Conservation (phyloP, 2,329 filamentous ascomycete species). For the Allantophomopsis lycopodina region DNA sequence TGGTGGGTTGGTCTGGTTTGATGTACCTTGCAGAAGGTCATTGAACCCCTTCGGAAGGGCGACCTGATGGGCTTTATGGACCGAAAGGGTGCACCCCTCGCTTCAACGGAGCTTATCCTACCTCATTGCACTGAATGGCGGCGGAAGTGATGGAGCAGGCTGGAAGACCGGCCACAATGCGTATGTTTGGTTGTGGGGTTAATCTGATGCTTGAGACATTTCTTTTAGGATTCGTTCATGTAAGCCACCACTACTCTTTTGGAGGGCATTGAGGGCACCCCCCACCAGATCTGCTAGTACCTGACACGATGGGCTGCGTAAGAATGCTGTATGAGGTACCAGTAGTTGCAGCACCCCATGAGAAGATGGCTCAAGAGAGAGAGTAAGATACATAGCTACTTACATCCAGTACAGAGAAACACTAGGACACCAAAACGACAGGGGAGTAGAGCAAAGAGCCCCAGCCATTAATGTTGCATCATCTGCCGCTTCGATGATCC, state of each 20-base stretch:
- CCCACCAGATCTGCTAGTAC: background rate
- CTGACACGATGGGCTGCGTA: background rate
- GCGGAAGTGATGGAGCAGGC: background rate
- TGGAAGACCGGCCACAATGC: background rate
- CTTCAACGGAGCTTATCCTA: constrained; percentile 1
- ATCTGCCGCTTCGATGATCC: too few relatives aligned
- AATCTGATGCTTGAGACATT: background rate
- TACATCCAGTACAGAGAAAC: too few relatives aligned
- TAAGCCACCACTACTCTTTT: background rate
- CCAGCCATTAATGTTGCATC: too few relatives aligned
- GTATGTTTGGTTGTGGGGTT: background rate
- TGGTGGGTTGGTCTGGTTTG: background rate
- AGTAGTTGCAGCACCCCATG: too few relatives aligned
- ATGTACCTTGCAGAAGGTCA: constrained; percentile 1
- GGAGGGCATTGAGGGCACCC: too few relatives aligned
- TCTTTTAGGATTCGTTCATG: background rate
- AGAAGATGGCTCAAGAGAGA: too few relatives aligned
- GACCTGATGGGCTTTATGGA: background rate
- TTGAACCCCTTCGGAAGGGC: background rate
- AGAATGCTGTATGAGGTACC: background rate
- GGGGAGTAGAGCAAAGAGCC: too few relatives aligned
- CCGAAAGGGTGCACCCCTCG: background rate
- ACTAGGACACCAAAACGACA: too few relatives aligned
- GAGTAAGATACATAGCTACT: too few relatives aligned
- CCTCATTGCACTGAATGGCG: background rate